Percentiles rank a stretch among this genome's conserved stretches.
Evolutionary conservation across 1,284 basidiomycete genomes (phyloP).

Genomic region (Rhodotorula sp.): DNA sequence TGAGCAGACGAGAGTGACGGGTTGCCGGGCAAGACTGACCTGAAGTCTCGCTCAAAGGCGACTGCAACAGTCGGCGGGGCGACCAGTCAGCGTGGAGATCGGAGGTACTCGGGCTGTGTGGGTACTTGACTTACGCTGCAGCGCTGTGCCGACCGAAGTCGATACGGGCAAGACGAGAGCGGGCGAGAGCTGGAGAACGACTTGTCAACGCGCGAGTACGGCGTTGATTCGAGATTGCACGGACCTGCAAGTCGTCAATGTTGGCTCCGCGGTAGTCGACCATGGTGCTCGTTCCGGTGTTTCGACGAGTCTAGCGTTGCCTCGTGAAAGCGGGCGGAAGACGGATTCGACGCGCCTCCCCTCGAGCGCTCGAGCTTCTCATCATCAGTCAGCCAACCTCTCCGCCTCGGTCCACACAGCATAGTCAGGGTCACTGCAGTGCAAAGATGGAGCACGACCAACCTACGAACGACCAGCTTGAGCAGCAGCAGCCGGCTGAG

Average conservation of each 20-base stretch:
- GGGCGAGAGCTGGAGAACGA: constrained; percentile 14
- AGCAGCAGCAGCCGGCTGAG: not conserved
- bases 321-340: not conserved
- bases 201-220: not conserved
- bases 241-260: constrained; percentile 33
- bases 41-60: constrained; percentile 34
- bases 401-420: not conserved
- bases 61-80: constrained; percentile 4
- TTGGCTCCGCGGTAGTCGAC: constrained; percentile 30
- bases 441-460: not conserved
- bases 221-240: not conserved
- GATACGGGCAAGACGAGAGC: constrained; percentile 19
- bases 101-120: too few species aligned
- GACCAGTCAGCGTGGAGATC: too few species aligned
- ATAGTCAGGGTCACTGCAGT: too few species aligned
- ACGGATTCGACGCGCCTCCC: not conserved
- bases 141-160: constrained; percentile 12
- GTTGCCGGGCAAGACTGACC: constrained; percentile 2
- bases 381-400: constrained; percentile 4
- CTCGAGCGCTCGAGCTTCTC: too few species aligned
- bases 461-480: not conserved
- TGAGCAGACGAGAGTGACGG: not conserved
- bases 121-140: constrained; percentile 14
- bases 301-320: not conserved
- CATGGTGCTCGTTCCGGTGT: not conserved